Base-by-base conservation (phyloP, 495 filamentous ascomycete species). In the Aspergillus indologenus region DNA sequence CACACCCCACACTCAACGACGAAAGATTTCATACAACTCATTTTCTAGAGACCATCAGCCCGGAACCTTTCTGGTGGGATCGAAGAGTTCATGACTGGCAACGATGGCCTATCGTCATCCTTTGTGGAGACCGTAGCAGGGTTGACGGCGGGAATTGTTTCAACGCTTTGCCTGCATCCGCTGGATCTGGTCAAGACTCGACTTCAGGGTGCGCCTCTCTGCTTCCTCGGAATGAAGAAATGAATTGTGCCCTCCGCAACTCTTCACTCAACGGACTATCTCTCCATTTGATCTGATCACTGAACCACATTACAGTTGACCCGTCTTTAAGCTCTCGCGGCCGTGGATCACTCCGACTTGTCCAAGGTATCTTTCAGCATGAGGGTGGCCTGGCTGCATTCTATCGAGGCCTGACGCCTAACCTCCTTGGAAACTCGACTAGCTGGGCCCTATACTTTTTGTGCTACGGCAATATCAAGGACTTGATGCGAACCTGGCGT, bases 171-270 rank as follows among this genome's bases (percentile, higher is more conserved):
- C 53, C 57, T 79, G 26, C 77, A 80, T 76, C 94, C 94, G 19
- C 81, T 99, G 53, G 94, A 99, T 75, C 83, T 98, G 58, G 82
- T 98, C 66, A 99, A 99, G 77, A 97, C 92, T 43, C 88, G 94
- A 58, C 84, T 99, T 64, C 94, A 99, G 76, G 83, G 92, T 93
- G 42, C 34, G 17, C 31, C 21, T 44, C 17, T 34, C 3, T 24
- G 0, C 11, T 6, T 59, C 11, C 51, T 0, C n/a, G 4, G 0
- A 53, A 4, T 40, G 12, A 15, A 11, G 12, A 8, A n/a, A n/a
- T n/a, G n/a, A n/a, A n/a, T n/a, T n/a, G n/a, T n/a, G n/a, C n/a
- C n/a, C n/a, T 15, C 5, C 34, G 34, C 12, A 6, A 40, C 34
- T 40, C 34, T 2, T 11, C 12, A 9, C 12, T 40, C 34, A 7